Percentiles rank a stretch among this genome's conserved stretches.
phyloP scores from a whole-genome alignment of 2,329 filamentous ascomycete species.

The Pleomassaria siparia region DNA sequence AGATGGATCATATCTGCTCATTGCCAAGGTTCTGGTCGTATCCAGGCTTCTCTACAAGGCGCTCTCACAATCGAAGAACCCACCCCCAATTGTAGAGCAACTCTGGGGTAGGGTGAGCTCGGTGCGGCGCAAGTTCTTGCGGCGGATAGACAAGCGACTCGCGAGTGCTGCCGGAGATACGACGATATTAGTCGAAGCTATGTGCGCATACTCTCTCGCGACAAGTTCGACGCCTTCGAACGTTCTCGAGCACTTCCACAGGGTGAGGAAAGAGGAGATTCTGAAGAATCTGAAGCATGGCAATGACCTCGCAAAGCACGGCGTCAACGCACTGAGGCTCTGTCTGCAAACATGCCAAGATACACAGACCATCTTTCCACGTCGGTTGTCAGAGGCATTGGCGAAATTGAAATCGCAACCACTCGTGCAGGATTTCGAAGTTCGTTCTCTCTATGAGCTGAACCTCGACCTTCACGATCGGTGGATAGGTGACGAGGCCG shows the following conservation, averaged over 20 bases:
- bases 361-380: conserved; percentile 74
- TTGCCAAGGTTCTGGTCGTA: conserved; percentile 69
- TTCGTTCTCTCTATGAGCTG: conserved; percentile 68
- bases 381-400: conserved; percentile 69
- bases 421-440: conserved; percentile 69
- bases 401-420: conserved; percentile 67
- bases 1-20: conserved; percentile 54
- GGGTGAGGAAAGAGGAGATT: conserved; percentile 70
- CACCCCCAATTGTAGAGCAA: conserved; percentile 60
- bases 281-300: conserved; percentile 59
- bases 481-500: conserved; percentile 82
- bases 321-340: conserved; percentile 68
- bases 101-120: conserved; percentile 65
- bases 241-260: conserved; percentile 75
- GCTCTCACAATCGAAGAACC: conserved; percentile 56
- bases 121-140: conserved; percentile 65
- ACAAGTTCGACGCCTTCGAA: conserved; percentile 80
- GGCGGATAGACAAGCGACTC: conserved; percentile 61
- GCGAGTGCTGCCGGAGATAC: conserved; percentile 39
- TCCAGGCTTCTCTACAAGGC: conserved; percentile 74
- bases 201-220: conserved; percentile 80
- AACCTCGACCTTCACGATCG: conserved; percentile 74
- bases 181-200: conserved; percentile 64
- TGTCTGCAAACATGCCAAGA: conserved; percentile 77
- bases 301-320: conserved; percentile 51